A percentile compares a stretch with the other conserved stretches of the same genome.
Conservation (phyloP, 257 asterid genomes). For the Cynanchum wilfordii region DNA sequence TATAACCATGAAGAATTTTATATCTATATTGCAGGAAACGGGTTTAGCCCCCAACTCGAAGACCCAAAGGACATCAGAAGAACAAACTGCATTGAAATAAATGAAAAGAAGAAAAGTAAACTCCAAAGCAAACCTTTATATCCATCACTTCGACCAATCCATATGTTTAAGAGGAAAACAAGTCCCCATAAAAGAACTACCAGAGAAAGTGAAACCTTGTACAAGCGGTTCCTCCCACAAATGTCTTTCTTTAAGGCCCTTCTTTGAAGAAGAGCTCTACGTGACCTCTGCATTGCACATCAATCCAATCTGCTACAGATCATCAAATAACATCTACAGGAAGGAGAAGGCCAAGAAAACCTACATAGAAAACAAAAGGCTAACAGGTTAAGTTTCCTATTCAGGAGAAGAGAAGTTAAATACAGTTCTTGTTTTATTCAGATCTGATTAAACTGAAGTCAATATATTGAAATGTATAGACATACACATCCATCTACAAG, state of each 20-base stretch:
- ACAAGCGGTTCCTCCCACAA: constrained; percentile 45
- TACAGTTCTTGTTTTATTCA: neutral
- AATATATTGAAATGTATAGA: too few species aligned
- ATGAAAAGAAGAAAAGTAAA: neutral
- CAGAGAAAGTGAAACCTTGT: constrained; percentile 62
- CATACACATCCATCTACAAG: neutral
- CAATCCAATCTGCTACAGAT: constrained; percentile 39
- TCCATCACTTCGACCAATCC: constrained; percentile 71
- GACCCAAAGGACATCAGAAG: neutral
- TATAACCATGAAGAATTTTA: neutral
- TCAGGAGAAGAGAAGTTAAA: neutral
- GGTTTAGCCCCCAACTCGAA: neutral
- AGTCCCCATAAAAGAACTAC: constrained; percentile 64
- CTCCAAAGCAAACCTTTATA: constrained; percentile 52
- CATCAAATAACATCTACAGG: constrained; percentile 16
- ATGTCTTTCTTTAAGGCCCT: constrained; percentile 61
- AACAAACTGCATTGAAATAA: neutral
- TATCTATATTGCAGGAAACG: neutral
- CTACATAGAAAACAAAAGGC: constrained; percentile 16
- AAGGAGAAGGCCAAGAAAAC: constrained; percentile 4
- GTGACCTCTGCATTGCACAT: constrained; percentile 96
- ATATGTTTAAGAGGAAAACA: constrained; percentile 63
- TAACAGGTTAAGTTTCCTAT: neutral
- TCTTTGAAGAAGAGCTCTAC: constrained; percentile 90
- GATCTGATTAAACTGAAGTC: neutral